Conservation (phyloP, 1,284 basidiomycete genomes). For the Moesziomyces sp. region DNA sequence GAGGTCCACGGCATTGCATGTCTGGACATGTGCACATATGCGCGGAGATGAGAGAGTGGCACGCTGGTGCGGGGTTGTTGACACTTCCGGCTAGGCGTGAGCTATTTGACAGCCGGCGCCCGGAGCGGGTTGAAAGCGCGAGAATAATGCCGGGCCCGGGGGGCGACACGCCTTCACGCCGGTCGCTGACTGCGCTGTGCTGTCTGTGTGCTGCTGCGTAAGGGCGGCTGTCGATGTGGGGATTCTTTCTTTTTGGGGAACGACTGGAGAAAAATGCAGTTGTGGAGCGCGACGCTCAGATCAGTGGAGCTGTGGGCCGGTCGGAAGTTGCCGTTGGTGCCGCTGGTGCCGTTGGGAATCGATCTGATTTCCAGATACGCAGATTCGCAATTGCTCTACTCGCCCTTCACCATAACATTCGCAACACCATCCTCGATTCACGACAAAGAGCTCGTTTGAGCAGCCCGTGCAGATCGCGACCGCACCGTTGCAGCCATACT, state of each 20-base stretch:
- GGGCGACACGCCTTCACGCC: too few relatives aligned
- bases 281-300: neutral
- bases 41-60: neutral
- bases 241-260: neutral
- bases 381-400: neutral
- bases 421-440: neutral
- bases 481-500: conserved; percentile 33
- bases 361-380: neutral
- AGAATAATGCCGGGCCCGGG: neutral
- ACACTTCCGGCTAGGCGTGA: neutral
- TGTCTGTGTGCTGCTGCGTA: too few relatives aligned
- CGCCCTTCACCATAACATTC: too few relatives aligned
- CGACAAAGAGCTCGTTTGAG: too few relatives aligned
- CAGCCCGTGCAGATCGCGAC: conserved; percentile 3
- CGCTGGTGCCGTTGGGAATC: neutral
- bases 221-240: neutral
- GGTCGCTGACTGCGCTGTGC: too few relatives aligned
- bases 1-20: neutral
- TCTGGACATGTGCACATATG: too few relatives aligned
- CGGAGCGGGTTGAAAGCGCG: neutral
- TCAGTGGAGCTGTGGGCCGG: neutral
- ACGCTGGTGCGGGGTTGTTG: too few relatives aligned
- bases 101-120: neutral
- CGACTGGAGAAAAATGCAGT: neutral
- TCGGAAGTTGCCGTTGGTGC: neutral